Percentiles rank a stretch among this genome's conserved stretches.
Evolutionary conservation across 495 filamentous ascomycete species (phyloP).

Genomic region (Aspergillus haitiensis): DNA sequence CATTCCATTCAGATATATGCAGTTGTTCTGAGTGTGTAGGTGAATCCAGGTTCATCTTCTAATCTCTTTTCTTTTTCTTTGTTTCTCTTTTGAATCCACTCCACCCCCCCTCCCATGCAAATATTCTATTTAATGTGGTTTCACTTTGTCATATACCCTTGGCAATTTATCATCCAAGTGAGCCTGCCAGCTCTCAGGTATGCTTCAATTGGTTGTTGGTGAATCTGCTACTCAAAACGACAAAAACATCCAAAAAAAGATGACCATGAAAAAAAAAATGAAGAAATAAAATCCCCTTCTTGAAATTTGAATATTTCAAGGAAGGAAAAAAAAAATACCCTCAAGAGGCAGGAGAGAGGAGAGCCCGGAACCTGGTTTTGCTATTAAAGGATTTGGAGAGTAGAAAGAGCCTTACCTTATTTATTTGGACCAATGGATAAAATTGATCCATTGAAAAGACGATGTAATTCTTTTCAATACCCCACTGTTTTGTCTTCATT

Average conservation of each 20-base stretch:
- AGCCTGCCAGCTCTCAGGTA: not conserved
- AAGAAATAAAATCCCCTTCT: constrained; percentile 4
- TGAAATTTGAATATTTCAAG: too few species aligned
- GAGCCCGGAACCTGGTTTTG: constrained; percentile 9
- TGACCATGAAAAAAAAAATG: constrained; percentile 14
- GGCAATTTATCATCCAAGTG: constrained; percentile 5
- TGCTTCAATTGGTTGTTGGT: not conserved
- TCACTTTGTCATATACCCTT: constrained; percentile 19
- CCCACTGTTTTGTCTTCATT: constrained; percentile 6
- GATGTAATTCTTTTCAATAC: constrained; percentile 15
- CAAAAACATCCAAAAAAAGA: constrained; percentile 20
- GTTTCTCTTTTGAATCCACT: constrained; percentile 9
- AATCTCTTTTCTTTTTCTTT: constrained; percentile 20
- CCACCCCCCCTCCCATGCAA: constrained; percentile 21
- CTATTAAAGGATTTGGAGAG: constrained; percentile 24
- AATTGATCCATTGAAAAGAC: constrained; percentile 19
- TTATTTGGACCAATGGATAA: constrained; percentile 17
- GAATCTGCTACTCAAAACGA: constrained; percentile 13
- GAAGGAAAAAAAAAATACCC: constrained; percentile 9
- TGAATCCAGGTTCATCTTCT: constrained; percentile 3
- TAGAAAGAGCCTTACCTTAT: constrained; percentile 1
- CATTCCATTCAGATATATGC: constrained; percentile 16
- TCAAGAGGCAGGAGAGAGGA: constrained; percentile 18
- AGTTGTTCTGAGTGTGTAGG: constrained; percentile 1
- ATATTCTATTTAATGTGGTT: constrained; percentile 36